Evolutionary conservation across 2,329 filamentous ascomycete genomes (phyloP), one percentile per base, ranked within the genome.

Genomic region (Sphaerostilbella broomeana): DNA sequence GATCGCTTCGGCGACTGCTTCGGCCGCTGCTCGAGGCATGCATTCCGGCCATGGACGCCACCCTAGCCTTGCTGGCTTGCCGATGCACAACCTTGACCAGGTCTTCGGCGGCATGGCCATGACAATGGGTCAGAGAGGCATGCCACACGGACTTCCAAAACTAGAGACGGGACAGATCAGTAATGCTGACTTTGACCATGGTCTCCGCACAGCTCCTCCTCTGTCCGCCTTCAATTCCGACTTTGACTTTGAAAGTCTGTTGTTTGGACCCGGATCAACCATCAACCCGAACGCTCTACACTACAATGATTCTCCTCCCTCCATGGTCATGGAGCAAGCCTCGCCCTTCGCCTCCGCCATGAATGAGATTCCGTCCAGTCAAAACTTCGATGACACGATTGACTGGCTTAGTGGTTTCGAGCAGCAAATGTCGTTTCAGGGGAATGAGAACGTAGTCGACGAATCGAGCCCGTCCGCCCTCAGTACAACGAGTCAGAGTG

Each of bases 391-490:
- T 37, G 84, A 90, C 49, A 76, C 71, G 50, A 86, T 92, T 58
- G 84, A 88, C 52, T 97, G 88, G 88, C 55, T 77, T 47, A 81
- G 81, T 43, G 84, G 84, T 16, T 85, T 94, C 58, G 86, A 92
- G 47, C 78, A 82, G 53, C 78, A 84, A 31, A 77, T 90, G 70
- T 76, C 76, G 6, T 80, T 87, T 58, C 73, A 72, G 51, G 66
- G 70, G 40, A 84, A 83, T 53, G 88, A 95, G 51, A 83, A 81
- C 49, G 87, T 86, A 19, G 77, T 95, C 38, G 90, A 95, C 53
- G 88, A 85, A 43, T 97, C 92, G 9, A 97, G 92, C 11, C 92
- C 92, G 12, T 97, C 92, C 7, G 88, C 88, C 32, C 90, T 97
- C 60, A 97, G 90, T 67, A 94, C 86, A 29, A 86, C 86, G 43